phyloP scores from a whole-genome alignment of 169 alveolate species.

The Plasmodium sp. region DNA sequence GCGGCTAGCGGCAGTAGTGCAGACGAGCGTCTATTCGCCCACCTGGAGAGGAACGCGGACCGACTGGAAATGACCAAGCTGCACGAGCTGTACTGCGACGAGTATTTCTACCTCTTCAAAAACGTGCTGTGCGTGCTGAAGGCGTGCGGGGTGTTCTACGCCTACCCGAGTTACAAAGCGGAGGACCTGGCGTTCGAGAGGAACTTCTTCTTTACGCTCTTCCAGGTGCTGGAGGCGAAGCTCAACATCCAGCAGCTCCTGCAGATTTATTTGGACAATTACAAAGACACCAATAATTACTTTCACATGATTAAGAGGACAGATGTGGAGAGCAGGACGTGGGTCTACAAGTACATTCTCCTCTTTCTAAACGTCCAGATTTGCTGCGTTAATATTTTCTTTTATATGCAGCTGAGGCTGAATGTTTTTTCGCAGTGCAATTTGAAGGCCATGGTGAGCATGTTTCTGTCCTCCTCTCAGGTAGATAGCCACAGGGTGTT shows the following conservation, averaged over 20 bases:
- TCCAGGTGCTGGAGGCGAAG: slow-evolving; percentile 12
- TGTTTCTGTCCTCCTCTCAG: slow-evolving; percentile 6
- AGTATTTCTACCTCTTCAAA: slow-evolving; percentile 53
- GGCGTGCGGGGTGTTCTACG: slow-evolving; percentile 22
- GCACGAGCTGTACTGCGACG: slow-evolving; percentile 44
- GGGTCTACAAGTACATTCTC: slow-evolving; percentile 50
- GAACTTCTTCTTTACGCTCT: slow-evolving; percentile 1
- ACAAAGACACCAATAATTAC: slow-evolving; percentile 49
- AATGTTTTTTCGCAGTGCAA: slow-evolving; percentile 9
- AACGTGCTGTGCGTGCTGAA: slow-evolving; percentile 25
- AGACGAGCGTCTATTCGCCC: neutral
- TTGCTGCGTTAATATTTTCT: slow-evolving; percentile 53
- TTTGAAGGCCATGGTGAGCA: slow-evolving; percentile 5
- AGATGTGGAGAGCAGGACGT: slow-evolving; percentile 8
- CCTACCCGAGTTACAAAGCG: slow-evolving; percentile 20
- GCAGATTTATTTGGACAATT: slow-evolving; percentile 57
- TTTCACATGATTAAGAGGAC: slow-evolving; percentile 10
- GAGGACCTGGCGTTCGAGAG: slow-evolving; percentile 62
- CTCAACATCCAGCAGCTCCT: slow-evolving; percentile 16
- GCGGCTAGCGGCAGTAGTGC: too few relatives aligned
- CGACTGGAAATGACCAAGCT: slow-evolving; percentile 7
- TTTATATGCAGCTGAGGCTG: slow-evolving; percentile 39
- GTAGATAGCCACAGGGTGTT: neutral
- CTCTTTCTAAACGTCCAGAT: slow-evolving; percentile 56
- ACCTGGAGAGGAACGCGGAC: neutral